phyloP scores from a whole-genome alignment of 257 asterid species.

The Fraxinus pennsylvanica region DNA sequence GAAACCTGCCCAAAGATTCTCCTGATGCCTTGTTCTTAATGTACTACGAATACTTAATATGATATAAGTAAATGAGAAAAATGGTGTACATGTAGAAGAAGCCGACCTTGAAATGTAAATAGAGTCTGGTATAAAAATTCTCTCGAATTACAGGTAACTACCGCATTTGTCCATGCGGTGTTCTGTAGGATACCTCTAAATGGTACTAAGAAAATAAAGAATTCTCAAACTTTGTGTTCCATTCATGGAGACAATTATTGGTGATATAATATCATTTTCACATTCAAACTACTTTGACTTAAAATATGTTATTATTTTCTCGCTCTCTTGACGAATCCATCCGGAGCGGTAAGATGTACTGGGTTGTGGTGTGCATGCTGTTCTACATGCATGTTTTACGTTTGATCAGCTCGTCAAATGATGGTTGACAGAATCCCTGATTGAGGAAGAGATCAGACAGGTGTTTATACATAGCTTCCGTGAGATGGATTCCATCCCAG shows the following conservation, averaged over 20 bases:
- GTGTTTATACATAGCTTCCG: constrained; percentile 44
- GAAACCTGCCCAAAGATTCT: constrained; percentile 70
- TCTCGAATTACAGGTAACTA: constrained; percentile 35
- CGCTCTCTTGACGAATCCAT: constrained; percentile 34
- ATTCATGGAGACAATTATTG: background rate
- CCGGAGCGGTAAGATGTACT: constrained; percentile 29
- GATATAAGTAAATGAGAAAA: constrained; percentile 29
- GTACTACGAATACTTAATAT: constrained; percentile 77
- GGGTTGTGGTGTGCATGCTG: background rate
- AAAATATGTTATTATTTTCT: constrained; percentile 17
- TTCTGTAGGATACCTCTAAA: constrained; percentile 20
- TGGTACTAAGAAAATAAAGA: constrained; percentile 2
- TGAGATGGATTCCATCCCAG: constrained; percentile 48
- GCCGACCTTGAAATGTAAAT: constrained; percentile 60
- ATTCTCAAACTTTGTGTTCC: constrained; percentile 17
- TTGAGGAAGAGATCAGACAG: constrained; percentile 40
- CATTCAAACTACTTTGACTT: background rate
- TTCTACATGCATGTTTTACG: constrained; percentile 20
- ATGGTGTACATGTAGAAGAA: constrained; percentile 40
- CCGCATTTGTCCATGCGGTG: constrained; percentile 39
- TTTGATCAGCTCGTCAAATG: constrained; percentile 35
- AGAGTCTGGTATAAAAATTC: constrained; percentile 36
- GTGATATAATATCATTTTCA: background rate
- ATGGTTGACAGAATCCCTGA: constrained; percentile 45
- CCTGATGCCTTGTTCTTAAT: constrained; percentile 71